These are phyloP conservation scores for Trypanosomatidae sp. DNA, from an alignment of 208 protist genomes.

Conservation along the genomic window DNA sequence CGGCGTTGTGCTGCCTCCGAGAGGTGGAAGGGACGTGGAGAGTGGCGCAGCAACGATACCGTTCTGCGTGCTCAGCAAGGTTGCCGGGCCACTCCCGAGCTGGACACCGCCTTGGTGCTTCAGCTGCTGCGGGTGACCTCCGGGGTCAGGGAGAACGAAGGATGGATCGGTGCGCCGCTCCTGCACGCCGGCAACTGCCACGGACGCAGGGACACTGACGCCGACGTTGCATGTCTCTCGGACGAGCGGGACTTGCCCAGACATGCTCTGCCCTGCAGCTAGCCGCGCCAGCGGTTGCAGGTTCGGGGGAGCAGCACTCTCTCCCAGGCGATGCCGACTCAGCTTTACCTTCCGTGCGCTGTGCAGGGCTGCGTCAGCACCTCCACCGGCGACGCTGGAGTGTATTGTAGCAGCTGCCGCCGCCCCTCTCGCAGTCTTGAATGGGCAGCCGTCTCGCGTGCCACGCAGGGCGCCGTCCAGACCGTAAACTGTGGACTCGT, in stretches of 20 bases:
- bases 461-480: slow-evolving; percentile 4
- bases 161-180: background rate
- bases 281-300: background rate
- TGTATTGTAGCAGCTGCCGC: background rate
- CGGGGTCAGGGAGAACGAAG: background rate
- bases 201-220: background rate
- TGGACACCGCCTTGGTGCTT: background rate
- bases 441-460: background rate
- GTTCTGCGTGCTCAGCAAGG: background rate
- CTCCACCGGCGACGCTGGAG: background rate
- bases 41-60: background rate
- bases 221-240: background rate
- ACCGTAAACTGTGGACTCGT: slow-evolving; percentile 6
- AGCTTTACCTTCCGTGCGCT: background rate
- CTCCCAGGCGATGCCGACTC: background rate
- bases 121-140: too few species aligned
- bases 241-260: background rate
- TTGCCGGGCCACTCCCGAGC: background rate
- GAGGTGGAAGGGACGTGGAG: background rate
- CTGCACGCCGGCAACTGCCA: background rate
- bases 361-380: background rate
- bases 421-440: background rate
- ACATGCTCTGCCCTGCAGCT: background rate
- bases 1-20: background rate
- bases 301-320: background rate